Evolutionary conservation across 768 basidiomycete species (phyloP).

Genomic region (Mycena crocata): DNA sequence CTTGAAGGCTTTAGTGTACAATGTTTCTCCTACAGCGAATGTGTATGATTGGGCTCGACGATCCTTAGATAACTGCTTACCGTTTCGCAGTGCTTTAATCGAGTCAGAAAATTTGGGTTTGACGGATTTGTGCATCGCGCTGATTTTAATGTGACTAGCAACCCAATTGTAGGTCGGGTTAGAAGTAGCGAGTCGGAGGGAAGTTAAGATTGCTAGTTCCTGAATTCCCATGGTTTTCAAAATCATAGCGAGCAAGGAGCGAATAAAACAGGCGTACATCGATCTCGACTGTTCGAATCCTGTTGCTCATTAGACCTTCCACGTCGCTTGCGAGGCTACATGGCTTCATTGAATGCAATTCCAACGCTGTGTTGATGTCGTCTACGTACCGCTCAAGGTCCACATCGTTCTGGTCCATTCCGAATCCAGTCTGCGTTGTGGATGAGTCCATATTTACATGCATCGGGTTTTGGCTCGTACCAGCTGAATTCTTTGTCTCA

Average conservation of each 20-base stretch:
- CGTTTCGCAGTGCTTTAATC: not conserved
- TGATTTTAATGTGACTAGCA: not conserved
- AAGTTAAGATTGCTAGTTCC: not conserved
- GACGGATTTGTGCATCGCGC: not conserved
- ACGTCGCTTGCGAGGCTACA: too few relatives aligned
- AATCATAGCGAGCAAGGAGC: too few relatives aligned
- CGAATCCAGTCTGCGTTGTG: not conserved
- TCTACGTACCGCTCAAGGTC: not conserved
- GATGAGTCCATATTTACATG: not conserved
- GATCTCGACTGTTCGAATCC: too few relatives aligned
- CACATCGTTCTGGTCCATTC: not conserved
- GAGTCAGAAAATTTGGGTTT: not conserved
- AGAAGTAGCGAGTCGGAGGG: not conserved
- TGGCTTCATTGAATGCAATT: too few relatives aligned
- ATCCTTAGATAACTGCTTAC: not conserved
- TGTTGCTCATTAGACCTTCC: too few relatives aligned
- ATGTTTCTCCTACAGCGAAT: not conserved
- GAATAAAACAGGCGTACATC: too few relatives aligned
- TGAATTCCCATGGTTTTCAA: too few relatives aligned
- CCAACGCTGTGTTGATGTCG: too few relatives aligned
- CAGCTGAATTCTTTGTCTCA: not conserved
- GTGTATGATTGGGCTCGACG: not conserved
- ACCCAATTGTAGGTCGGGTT: not conserved
- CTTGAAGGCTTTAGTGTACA: not conserved
- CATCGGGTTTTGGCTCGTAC: too few relatives aligned